A percentile compares a stretch with the other conserved stretches of the same genome.
Conservation (phyloP, 345 rosid genomes). For the Litchi chinensis region DNA sequence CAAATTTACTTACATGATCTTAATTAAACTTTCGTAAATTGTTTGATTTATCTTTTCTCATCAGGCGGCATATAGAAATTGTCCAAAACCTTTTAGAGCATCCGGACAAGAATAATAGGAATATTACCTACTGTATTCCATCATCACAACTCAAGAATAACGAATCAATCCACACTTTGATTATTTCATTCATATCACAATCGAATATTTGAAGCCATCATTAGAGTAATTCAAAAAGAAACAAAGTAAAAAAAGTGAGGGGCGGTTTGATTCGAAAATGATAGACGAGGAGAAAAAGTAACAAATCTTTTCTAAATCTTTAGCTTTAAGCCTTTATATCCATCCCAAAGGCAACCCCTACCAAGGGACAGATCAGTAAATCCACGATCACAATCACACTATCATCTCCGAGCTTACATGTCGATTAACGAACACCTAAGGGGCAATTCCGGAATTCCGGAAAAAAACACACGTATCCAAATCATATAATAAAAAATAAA, state of each 20-base stretch:
- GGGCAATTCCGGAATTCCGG: not conserved
- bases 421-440: not conserved
- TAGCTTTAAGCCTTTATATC: not conserved
- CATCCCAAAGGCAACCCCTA: not conserved
- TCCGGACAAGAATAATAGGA: no score
- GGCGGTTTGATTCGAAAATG: not conserved
- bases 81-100: no score
- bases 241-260: not conserved
- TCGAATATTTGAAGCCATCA: no score
- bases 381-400: not conserved
- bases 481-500: not conserved
- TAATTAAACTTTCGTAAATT: no score
- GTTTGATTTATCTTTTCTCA: no score
- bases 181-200: no score
- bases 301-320: not conserved
- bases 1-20: no score
- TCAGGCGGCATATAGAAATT: no score
- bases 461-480: constrained; percentile 10
- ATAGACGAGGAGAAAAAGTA: not conserved
- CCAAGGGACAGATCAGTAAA: not conserved
- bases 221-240: no score
- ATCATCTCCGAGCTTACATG: not conserved
- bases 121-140: no score
- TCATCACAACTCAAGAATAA: no score
- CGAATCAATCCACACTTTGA: no score